Conservation (phyloP, 805 yeast species). For the Candida taoyuanica region DNA sequence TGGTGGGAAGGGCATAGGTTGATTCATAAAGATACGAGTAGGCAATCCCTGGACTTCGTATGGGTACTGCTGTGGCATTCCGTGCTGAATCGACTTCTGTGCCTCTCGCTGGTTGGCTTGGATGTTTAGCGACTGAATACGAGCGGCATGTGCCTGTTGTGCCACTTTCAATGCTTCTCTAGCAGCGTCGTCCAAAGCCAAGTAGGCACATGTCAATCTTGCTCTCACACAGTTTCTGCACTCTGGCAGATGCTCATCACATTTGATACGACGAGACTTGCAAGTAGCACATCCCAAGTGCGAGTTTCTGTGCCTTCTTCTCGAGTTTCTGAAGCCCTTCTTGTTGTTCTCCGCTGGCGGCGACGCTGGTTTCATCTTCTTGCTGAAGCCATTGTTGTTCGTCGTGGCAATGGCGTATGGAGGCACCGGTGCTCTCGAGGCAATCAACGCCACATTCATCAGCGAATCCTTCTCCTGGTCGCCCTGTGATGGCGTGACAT, state of each 20-base stretch:
- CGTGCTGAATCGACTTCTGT: conserved; percentile 7
- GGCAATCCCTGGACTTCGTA: conserved; percentile 22
- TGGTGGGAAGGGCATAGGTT: conserved; percentile 10
- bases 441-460: conserved; percentile 5
- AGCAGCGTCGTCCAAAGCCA: conserved; percentile 43
- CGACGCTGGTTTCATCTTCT: conserved; percentile 5
- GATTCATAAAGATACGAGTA: conserved; percentile 18
- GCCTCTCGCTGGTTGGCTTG: conserved; percentile 21
- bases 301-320: conserved; percentile 63
- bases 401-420: conserved; percentile 31
- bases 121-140: conserved; percentile 31
- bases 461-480: conserved; percentile 2
- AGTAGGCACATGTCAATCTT: conserved; percentile 45
- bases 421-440: conserved; percentile 29
- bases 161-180: conserved; percentile 46
- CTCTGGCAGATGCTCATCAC: conserved; percentile 59
- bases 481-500: too few species aligned
- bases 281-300: conserved; percentile 74
- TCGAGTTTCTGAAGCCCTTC: conserved; percentile 24
- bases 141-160: conserved; percentile 35
- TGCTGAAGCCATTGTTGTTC: conserved; percentile 7
- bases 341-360: conserved; percentile 11
- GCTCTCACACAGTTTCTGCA: conserved; percentile 51
- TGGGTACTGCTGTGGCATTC: conserved; percentile 15
- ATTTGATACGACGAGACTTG: conserved; percentile 56